Conservation (phyloP, 1,139 yeast genomes). For the Protomyces macrosporus region DNA sequence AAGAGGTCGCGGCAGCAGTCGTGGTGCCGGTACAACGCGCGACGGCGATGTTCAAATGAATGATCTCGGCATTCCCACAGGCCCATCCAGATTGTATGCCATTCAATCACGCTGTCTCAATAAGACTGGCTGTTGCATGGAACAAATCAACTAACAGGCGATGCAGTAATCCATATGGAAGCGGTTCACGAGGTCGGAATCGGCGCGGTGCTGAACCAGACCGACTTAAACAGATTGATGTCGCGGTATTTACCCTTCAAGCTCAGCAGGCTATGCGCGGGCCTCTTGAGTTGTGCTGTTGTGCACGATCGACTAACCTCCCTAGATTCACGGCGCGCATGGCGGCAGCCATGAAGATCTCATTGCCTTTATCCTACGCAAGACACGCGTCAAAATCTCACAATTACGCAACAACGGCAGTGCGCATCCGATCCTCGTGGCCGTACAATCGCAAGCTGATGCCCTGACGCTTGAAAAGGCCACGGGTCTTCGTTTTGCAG, state of each 20-base stretch:
- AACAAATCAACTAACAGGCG: neutral
- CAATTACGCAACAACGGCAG: conserved; percentile 10
- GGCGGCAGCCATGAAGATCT: conserved; percentile 25
- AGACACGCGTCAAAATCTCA: conserved; percentile 13
- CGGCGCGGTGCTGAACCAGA: conserved; percentile 1
- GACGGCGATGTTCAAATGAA: conserved; percentile 28
- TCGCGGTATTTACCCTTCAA: neutral
- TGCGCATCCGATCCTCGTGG: conserved; percentile 3
- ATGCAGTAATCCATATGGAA: conserved; percentile 24
- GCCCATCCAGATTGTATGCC: conserved; percentile 22
- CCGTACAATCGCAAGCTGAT: conserved; percentile 16
- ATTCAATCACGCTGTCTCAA: neutral
- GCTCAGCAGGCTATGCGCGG: neutral
- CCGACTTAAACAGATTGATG: conserved; percentile 14
- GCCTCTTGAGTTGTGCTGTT: neutral
- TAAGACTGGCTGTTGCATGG: neutral
- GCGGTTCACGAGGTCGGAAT: conserved; percentile 15
- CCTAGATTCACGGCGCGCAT: conserved; percentile 21
- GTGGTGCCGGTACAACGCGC: conserved; percentile 6
- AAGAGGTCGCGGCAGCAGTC: conserved; percentile 17
- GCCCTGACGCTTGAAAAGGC: conserved; percentile 14
- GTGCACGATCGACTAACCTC: too few species aligned
- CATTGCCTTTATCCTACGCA: conserved; percentile 24
- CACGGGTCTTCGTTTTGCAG: conserved; percentile 73
- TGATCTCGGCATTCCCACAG: conserved; percentile 4